phyloP scores from a whole-genome alignment of 495 filamentous ascomycete genomes.

The Barbatosphaeria neglecta region DNA sequence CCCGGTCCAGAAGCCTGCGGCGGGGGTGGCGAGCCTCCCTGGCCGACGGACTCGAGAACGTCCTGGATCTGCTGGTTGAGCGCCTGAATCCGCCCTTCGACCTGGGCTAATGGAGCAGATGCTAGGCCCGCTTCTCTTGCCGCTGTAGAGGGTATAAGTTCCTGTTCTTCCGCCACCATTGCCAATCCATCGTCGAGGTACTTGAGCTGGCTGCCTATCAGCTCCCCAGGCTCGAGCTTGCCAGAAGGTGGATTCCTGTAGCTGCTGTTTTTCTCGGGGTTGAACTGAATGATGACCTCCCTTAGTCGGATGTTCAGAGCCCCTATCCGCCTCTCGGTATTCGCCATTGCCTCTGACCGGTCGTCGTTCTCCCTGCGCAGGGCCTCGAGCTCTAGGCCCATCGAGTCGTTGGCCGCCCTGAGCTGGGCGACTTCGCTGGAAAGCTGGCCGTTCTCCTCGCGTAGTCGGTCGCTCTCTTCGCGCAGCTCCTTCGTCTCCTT shows the following conservation, averaged over 20 bases:
- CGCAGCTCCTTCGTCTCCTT: constrained; percentile 30
- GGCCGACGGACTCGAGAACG: constrained; percentile 13
- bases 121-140: constrained; percentile 5
- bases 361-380: constrained; percentile 16
- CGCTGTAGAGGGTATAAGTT: constrained; percentile 3
- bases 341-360: constrained; percentile 33
- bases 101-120: constrained; percentile 9
- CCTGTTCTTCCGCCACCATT: constrained; percentile 16
- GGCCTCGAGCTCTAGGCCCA: constrained; percentile 11
- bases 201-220: constrained; percentile 26
- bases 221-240: constrained; percentile 26
- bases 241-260: constrained; percentile 23
- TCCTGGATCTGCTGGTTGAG: constrained; percentile 20
- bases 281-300: constrained; percentile 52
- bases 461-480: constrained; percentile 27
- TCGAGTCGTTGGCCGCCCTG: constrained; percentile 7
- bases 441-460: constrained; percentile 25
- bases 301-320: constrained; percentile 58
- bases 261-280: constrained; percentile 30
- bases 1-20: constrained; percentile 10
- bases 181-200: constrained; percentile 27
- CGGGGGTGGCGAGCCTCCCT: constrained; percentile 13
- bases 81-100: constrained; percentile 16
- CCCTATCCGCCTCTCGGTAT: constrained; percentile 58
- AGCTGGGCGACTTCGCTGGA: constrained; percentile 23